phyloP scores from a whole-genome alignment of 495 filamentous ascomycete species.

The Podospora tetraspora region DNA sequence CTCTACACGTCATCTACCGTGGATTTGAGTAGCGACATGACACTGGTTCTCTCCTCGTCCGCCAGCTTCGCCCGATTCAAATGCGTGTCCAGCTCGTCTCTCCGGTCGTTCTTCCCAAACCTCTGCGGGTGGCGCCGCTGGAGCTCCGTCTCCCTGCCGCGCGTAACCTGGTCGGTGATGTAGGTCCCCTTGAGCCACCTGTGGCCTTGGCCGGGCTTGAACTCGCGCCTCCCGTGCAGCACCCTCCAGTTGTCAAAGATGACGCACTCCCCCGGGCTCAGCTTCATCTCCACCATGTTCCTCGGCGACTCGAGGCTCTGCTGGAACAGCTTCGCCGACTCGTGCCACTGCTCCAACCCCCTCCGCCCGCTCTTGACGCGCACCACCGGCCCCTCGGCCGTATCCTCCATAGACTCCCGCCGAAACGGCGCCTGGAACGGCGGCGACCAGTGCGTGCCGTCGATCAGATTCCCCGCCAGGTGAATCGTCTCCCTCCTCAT shows the following conservation, averaged over 20 bases:
- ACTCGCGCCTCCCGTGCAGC: slow-evolving; percentile 69
- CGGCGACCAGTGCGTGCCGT: slow-evolving; percentile 61
- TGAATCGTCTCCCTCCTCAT: slow-evolving; percentile 47
- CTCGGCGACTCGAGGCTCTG: slow-evolving; percentile 39
- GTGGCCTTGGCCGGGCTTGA: slow-evolving; percentile 53
- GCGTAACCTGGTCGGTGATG: slow-evolving; percentile 64
- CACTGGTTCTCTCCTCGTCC: not conserved
- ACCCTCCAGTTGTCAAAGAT: slow-evolving; percentile 81
- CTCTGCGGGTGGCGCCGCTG: not conserved
- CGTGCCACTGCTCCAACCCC: slow-evolving; percentile 28
- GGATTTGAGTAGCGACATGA: too few relatives aligned
- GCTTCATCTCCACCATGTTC: slow-evolving; percentile 60
- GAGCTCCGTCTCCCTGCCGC: slow-evolving; percentile 39
- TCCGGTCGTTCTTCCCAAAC: not conserved
- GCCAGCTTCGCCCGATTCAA: not conserved
- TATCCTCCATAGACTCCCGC: not conserved
- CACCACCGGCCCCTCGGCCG: not conserved
- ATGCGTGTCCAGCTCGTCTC: not conserved
- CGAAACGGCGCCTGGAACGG: slow-evolving; percentile 32
- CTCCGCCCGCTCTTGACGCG: not conserved
- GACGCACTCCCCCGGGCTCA: slow-evolving; percentile 74
- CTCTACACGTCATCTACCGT: not conserved
- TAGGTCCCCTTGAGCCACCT: slow-evolving; percentile 85
- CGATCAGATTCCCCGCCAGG: slow-evolving; percentile 9
- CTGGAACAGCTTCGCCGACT: slow-evolving; percentile 44